Evolutionary conservation across 768 basidiomycete genomes (phyloP), one percentile per base, ranked within the genome.

Genomic region (Russula sp.): DNA sequence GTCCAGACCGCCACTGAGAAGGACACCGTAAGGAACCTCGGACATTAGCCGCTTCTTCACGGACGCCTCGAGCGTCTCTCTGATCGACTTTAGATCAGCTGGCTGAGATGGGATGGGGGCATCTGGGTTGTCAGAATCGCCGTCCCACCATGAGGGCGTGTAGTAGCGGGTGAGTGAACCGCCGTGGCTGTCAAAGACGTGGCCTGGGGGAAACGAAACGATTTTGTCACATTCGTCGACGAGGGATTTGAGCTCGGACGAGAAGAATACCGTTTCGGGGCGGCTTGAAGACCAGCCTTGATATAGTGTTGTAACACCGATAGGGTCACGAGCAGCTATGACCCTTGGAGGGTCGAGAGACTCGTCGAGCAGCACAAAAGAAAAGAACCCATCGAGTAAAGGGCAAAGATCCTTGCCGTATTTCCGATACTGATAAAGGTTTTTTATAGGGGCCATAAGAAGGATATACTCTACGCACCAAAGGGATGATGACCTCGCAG

Each of bases 231-330:
- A 98, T 68, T 98, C 93, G 67, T 93, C 88, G 67, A 83, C 75
- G 66, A 99, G 80, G 4, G 92, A 85, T 73, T 99, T 99, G 72
- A 99, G 86, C 77, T 99, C 97, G 2, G 95, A 98, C 3, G 97
- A 86, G 74, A 99, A 99, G 78, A 85, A 98, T 57, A 90, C 84
- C 42, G 84, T 84, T 46, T 89, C 90, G 6, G 96, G 95, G 32
- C 81, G 79, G 48, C 84, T 82, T 1, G 93, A 93, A 76, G 80
- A 86, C 90, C 90, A 94, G 48, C 97, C 97, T 78, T 96, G 94
- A 76, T 98, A 99, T 10, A 99, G 81, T n/a, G 97, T 98, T 57
- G 97, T 98, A 74, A 98, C 93, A 26, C 97, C 97, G 72, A 99
- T 88, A 28, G 97, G 94, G 73, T 99, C 97, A 42, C 97, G 90